A percentile compares a stretch with the other conserved stretches of the same genome.
Evolutionary conservation across 2,329 filamentous ascomycete species (phyloP).

Genomic region (Lachnellula hyalina): DNA sequence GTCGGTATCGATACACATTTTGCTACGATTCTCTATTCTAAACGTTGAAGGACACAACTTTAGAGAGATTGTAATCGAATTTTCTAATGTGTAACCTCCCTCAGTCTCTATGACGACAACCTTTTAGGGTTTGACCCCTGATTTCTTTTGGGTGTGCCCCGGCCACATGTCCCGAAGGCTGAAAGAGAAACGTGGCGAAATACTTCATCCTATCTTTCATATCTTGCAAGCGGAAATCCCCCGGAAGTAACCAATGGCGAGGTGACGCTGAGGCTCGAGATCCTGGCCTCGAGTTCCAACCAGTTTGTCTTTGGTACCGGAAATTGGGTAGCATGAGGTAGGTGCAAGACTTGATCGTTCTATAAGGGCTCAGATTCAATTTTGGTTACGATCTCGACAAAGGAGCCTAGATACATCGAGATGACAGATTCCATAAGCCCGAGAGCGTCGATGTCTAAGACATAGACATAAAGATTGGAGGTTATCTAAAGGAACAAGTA

Average conservation of each 20-base stretch:
- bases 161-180: constrained; percentile 6
- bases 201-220: constrained; percentile 5
- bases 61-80: background rate
- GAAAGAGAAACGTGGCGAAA: constrained; percentile 1
- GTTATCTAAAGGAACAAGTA: background rate
- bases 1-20: background rate
- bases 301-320: background rate
- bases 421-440: no score
- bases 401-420: no score
- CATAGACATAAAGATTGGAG: no score
- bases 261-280: constrained; percentile 7
- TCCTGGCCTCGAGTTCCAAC: background rate
- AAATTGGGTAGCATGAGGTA: background rate
- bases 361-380: no score
- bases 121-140: background rate
- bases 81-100: background rate
- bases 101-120: constrained; percentile 1
- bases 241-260: constrained; percentile 1
- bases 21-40: background rate
- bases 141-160: background rate
- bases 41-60: background rate
- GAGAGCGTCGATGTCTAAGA: no score
- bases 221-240: background rate
- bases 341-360: background rate
- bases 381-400: no score